Evolutionary conservation across 148 eudicot genomes (phyloP).

Genomic region (Dianthus caryophyllus): DNA sequence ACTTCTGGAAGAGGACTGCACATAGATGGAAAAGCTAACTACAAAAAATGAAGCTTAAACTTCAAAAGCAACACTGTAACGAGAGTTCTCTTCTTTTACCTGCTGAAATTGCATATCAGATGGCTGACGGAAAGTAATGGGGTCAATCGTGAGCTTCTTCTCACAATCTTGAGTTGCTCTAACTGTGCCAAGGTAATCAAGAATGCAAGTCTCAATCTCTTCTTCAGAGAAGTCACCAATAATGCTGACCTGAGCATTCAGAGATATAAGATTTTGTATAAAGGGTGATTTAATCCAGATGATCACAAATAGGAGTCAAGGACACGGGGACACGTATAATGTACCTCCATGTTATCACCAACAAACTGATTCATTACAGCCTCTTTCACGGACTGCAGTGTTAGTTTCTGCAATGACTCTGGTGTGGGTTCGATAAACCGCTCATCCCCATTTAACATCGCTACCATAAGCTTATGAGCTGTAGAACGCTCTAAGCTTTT

Average conservation of each 20-base stretch:
- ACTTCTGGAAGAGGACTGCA: not conserved
- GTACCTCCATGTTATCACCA: constrained; percentile 90
- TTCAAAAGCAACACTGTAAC: not conserved
- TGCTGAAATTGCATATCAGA: constrained; percentile 76
- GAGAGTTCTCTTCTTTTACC: constrained; percentile 36
- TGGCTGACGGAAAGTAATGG: constrained; percentile 64
- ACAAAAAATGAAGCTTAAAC: not conserved
- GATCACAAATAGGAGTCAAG: constrained; percentile 1
- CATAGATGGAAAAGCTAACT: not conserved
- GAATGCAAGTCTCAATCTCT: constrained; percentile 88
- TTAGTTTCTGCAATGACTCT: constrained; percentile 60
- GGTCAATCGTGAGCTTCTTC: constrained; percentile 39
- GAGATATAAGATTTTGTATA: not conserved
- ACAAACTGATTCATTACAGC: constrained; percentile 91
- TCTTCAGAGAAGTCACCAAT: constrained; percentile 95
- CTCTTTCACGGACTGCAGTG: constrained; percentile 69
- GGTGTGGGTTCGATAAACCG: constrained; percentile 98
- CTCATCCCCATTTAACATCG: constrained; percentile 97
- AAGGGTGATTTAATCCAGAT: not conserved
- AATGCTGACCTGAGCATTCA: constrained; percentile 65
- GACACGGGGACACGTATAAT: too few relatives aligned
- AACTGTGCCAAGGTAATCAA: constrained; percentile 94
- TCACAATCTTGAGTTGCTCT: constrained; percentile 40
- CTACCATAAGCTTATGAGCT: constrained; percentile 86
- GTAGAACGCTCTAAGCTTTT: constrained; percentile 98